These are phyloP conservation scores for Blastocystis sp. DNA, from an alignment of 352 stramenopile genomes.

Conservation along the genomic window DNA sequence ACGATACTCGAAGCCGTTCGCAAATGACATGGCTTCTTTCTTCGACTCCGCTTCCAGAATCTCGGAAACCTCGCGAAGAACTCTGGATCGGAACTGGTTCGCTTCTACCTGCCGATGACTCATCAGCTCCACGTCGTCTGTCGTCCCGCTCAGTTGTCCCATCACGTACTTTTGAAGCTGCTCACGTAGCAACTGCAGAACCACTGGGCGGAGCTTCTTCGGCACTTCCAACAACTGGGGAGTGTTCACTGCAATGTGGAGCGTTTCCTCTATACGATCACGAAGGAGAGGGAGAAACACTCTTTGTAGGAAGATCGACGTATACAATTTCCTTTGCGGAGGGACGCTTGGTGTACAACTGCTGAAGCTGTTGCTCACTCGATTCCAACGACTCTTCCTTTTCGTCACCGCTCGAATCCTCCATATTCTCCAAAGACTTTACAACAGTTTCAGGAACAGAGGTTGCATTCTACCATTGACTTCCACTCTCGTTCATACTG, in stretches of 20 bases:
- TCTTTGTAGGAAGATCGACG: slow-evolving; percentile 20
- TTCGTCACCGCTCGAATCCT: not conserved
- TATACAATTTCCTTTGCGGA: slow-evolving; percentile 31
- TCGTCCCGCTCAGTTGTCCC: not conserved
- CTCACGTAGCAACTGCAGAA: not conserved
- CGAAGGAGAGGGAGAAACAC: not conserved
- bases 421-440: not conserved
- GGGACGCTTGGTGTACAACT: not conserved
- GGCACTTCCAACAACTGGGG: slow-evolving; percentile 28
- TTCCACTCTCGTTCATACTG: not conserved
- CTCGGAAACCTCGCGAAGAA: slow-evolving; percentile 3
- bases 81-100: not conserved
- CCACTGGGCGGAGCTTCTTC: not conserved
- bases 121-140: not conserved
- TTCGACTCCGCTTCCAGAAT: not conserved
- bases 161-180: not conserved
- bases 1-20: slow-evolving; percentile 42
- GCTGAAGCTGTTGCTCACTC: not conserved
- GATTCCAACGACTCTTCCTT: not conserved
- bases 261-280: not conserved
- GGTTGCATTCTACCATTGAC: not conserved
- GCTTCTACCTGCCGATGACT: slow-evolving; percentile 36
- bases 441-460: not conserved
- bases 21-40: not conserved
- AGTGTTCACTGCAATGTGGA: slow-evolving; percentile 49